These are phyloP conservation scores for Zopfia rhizophila DNA, from an alignment of 2,329 filamentous ascomycete genomes.

Conservation along the genomic window DNA sequence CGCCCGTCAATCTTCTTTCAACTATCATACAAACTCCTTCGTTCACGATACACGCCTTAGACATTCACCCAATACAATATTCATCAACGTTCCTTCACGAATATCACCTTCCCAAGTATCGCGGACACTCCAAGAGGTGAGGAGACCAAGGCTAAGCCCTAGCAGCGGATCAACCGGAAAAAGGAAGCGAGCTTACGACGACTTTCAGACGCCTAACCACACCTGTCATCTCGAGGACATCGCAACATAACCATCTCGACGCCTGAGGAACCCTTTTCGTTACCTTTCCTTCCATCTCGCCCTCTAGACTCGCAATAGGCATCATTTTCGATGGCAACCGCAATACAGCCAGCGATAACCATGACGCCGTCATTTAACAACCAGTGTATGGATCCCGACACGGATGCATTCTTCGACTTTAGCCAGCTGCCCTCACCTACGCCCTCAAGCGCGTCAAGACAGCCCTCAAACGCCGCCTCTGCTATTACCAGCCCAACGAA, in stretches of 20 bases:
- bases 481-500: constrained; percentile 66
- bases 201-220: constrained; percentile 46
- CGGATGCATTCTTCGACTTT: constrained; percentile 62
- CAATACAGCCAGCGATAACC: constrained; percentile 47
- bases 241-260: constrained; percentile 34
- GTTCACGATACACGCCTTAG: no score
- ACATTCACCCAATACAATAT: no score
- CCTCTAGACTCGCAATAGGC: constrained; percentile 15
- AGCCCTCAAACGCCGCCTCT: constrained; percentile 64
- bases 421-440: constrained; percentile 70
- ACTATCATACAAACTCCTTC: constrained; percentile 5
- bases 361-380: constrained; percentile 49
- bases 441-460: constrained; percentile 59
- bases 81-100: background rate
- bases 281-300: constrained; percentile 11
- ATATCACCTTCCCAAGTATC: constrained; percentile 1
- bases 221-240: constrained; percentile 28
- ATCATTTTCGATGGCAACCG: constrained; percentile 45
- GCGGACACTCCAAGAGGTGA: constrained; percentile 10
- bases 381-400: constrained; percentile 54
- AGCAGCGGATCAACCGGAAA: constrained; percentile 39
- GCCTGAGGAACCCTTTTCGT: constrained; percentile 36
- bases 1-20: constrained; percentile 13
- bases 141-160: constrained; percentile 40
- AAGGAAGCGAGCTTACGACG: constrained; percentile 49